phyloP scores from a whole-genome alignment of 2,329 filamentous ascomycete species.

The Penicillium sp. region DNA sequence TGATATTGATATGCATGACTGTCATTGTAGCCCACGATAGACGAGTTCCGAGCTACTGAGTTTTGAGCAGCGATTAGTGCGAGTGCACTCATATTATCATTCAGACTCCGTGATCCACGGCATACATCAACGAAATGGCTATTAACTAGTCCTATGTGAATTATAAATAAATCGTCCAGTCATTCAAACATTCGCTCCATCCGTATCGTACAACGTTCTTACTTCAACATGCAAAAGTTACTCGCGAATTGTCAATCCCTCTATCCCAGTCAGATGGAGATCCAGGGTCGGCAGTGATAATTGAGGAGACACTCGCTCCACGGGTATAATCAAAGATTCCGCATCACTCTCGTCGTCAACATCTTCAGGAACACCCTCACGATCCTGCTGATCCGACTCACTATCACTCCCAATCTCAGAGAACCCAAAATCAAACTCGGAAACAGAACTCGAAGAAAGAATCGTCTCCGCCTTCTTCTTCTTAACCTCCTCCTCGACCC shows the following conservation, averaged over 20 bases:
- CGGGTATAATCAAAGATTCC: constrained; percentile 6
- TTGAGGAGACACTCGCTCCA: constrained; percentile 16
- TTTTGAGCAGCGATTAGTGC: neutral
- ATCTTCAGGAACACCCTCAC: neutral
- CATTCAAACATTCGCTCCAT: neutral
- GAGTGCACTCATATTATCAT: constrained; percentile 5
- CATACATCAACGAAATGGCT: constrained; percentile 8
- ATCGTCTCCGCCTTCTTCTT: neutral
- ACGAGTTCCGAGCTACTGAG: constrained; percentile 4
- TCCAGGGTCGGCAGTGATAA: constrained; percentile 18
- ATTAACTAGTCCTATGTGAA: neutral
- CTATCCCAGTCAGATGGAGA: constrained; percentile 16
- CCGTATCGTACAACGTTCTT: neutral
- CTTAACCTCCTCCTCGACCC: neutral
- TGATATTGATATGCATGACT: constrained; percentile 19
- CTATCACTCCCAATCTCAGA: constrained; percentile 16
- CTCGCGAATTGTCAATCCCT: constrained; percentile 8
- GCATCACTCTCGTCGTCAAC: neutral
- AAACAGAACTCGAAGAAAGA: constrained; percentile 12
- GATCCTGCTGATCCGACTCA: constrained; percentile 6
- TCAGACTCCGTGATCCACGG: neutral
- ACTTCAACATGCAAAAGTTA: neutral
- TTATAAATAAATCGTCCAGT: constrained; percentile 1
- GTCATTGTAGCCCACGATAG: constrained; percentile 10
- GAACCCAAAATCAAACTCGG: constrained; percentile 26